Percentiles rank a stretch among this genome's conserved stretches.
phyloP scores from a whole-genome alignment of 2,329 filamentous ascomycete genomes.

The Neoarthrinium moseri region DNA sequence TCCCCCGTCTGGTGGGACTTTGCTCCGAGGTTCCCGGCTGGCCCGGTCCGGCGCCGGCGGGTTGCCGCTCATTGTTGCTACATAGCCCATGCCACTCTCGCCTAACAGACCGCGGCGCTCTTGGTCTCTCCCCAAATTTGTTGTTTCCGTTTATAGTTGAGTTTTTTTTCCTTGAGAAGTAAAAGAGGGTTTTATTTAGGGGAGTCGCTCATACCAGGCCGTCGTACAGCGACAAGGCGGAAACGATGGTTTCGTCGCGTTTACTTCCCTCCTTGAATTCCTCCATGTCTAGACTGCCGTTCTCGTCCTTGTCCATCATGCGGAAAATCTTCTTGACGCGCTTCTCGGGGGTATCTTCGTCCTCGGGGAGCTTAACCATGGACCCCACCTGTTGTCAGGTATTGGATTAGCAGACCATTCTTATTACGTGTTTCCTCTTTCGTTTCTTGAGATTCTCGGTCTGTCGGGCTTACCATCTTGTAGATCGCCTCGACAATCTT shows the following conservation, averaged over 20 bases:
- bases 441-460: too few species aligned
- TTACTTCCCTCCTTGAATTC: conserved; percentile 99
- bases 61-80: too few species aligned
- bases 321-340: conserved; percentile 96
- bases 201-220: conserved; percentile 95
- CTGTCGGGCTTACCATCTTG: conserved; percentile 75
- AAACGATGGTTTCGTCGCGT: conserved; percentile 97
- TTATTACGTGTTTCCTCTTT: conserved; percentile 9
- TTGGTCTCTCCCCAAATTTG: too few species aligned
- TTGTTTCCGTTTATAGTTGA: too few species aligned
- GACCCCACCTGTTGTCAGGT: conserved; percentile 72
- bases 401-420: conserved; percentile 8
- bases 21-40: too few species aligned
- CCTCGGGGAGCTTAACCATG: conserved; percentile 98
- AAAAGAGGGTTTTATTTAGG: conserved; percentile 16
- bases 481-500: conserved; percentile 99
- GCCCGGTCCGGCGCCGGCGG: too few species aligned
- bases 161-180: too few species aligned
- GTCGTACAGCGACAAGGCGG: conserved; percentile 92
- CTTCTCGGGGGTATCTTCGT: conserved; percentile 99
- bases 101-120: too few species aligned
- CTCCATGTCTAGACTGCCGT: conserved; percentile 92
- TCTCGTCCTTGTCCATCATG: conserved; percentile 99
- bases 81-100: too few species aligned
- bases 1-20: too few species aligned